Percentiles rank a stretch among this genome's conserved stretches.
These are phyloP conservation scores for Orbilia ellipsospora DNA, from an alignment of 2,329 filamentous ascomycete species.

Conservation along the genomic window DNA sequence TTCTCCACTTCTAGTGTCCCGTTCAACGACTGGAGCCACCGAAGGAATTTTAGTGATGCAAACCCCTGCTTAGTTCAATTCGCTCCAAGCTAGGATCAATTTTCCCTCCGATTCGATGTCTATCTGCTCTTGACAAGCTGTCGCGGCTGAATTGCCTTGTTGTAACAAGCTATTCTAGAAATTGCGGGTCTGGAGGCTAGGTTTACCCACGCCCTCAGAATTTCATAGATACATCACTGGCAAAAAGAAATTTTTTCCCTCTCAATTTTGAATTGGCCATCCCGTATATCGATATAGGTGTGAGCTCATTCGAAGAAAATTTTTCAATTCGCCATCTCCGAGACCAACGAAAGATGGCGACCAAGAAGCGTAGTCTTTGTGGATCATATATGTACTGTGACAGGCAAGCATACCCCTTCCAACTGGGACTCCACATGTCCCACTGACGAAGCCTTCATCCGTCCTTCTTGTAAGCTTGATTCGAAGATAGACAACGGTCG, in stretches of 20 bases:
- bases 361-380: not conserved
- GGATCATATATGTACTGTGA: constrained; percentile 18
- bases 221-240: constrained; percentile 7
- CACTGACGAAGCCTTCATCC: constrained; percentile 34
- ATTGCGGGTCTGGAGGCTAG: constrained; percentile 29
- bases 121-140: constrained; percentile 23
- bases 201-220: constrained; percentile 27
- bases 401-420: constrained; percentile 43
- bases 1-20: constrained; percentile 38
- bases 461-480: constrained; percentile 2
- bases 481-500: constrained; percentile 13
- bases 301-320: not conserved
- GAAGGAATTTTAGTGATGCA: constrained; percentile 16
- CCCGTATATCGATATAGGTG: constrained; percentile 12
- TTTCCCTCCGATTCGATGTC: constrained; percentile 22
- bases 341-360: constrained; percentile 18
- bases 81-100: constrained; percentile 26
- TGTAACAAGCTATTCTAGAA: constrained; percentile 44
- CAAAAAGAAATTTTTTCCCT: constrained; percentile 12
- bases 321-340: constrained; percentile 18
- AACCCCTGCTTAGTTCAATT: constrained; percentile 28
- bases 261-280: constrained; percentile 38
- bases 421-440: constrained; percentile 30
- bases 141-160: constrained; percentile 50
- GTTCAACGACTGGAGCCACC: constrained; percentile 14